These are phyloP conservation scores for Cryptococcus floricola DNA, from an alignment of 1,284 basidiomycete genomes.

Conservation along the genomic window DNA sequence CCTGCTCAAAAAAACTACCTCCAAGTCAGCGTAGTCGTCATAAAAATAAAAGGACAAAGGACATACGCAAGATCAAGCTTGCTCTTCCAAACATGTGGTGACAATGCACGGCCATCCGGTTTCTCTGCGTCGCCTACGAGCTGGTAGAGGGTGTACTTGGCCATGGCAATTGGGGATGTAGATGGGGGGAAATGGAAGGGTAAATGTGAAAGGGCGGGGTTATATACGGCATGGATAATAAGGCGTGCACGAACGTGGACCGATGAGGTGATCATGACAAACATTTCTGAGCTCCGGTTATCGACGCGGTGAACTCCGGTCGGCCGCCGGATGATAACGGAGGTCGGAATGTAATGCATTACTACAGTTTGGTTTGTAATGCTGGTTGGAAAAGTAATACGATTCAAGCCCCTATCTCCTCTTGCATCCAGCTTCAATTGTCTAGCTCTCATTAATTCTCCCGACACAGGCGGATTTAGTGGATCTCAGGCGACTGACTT, in stretches of 20 bases:
- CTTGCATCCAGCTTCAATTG: too few species aligned
- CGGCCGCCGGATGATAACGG: too few species aligned
- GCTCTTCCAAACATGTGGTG: conserved; percentile 17
- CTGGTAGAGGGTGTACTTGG: conserved; percentile 12
- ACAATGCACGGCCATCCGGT: conserved; percentile 10
- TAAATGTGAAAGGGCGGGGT: background rate
- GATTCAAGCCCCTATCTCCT: too few species aligned
- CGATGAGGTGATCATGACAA: background rate
- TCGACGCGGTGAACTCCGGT: too few species aligned
- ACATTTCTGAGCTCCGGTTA: too few species aligned
- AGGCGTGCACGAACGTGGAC: background rate
- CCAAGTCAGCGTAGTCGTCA: background rate
- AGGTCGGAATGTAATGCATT: too few species aligned
- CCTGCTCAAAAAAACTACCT: conserved; percentile 23
- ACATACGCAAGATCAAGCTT: conserved; percentile 18
- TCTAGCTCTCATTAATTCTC: too few species aligned
- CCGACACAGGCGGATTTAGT: too few species aligned
- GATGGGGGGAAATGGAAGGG: background rate
- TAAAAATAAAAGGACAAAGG: background rate
- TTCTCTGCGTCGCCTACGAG: conserved; percentile 8
- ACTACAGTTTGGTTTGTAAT: too few species aligned
- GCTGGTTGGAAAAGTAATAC: too few species aligned
- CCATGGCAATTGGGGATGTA: background rate
- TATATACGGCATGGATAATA: background rate
- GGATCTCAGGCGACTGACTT: too few species aligned